These are phyloP conservation scores for Novymonas esmeraldas DNA, from an alignment of 208 protist genomes.

Conservation along the genomic window DNA sequence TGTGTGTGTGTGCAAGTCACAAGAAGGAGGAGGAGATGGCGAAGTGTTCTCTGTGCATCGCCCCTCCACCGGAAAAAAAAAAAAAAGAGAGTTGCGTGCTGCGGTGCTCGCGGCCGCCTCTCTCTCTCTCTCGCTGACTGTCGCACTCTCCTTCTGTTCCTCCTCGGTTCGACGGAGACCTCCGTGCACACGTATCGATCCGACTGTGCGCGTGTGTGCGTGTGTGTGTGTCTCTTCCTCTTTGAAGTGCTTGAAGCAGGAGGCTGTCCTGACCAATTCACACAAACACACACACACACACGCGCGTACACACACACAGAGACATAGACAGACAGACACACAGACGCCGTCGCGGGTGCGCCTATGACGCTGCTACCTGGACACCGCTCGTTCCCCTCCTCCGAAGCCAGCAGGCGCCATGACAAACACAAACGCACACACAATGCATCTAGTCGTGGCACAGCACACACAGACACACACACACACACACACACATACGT, in stretches of 20 bases:
- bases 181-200: too few relatives aligned
- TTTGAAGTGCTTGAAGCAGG: too few relatives aligned
- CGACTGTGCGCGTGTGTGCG: neutral
- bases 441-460: too few relatives aligned
- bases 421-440: too few relatives aligned
- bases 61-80: neutral
- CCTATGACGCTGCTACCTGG: too few relatives aligned
- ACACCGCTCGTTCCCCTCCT: too few relatives aligned
- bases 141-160: too few relatives aligned
- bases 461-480: neutral
- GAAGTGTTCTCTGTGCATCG: neutral
- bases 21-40: neutral
- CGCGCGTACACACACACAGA: neutral
- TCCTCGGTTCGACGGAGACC: too few relatives aligned
- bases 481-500: neutral
- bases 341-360: neutral
- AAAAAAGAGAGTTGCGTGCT: too few relatives aligned
- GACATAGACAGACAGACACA: neutral
- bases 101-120: too few relatives aligned
- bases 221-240: neutral
- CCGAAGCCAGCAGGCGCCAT: too few relatives aligned
- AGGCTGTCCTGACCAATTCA: neutral
- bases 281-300: neutral
- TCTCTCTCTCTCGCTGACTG: too few relatives aligned
- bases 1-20: conserved; percentile 4